These are phyloP conservation scores for Entelexis paramagnoliae DNA, from an alignment of 1,139 yeast species.

Conservation along the genomic window DNA sequence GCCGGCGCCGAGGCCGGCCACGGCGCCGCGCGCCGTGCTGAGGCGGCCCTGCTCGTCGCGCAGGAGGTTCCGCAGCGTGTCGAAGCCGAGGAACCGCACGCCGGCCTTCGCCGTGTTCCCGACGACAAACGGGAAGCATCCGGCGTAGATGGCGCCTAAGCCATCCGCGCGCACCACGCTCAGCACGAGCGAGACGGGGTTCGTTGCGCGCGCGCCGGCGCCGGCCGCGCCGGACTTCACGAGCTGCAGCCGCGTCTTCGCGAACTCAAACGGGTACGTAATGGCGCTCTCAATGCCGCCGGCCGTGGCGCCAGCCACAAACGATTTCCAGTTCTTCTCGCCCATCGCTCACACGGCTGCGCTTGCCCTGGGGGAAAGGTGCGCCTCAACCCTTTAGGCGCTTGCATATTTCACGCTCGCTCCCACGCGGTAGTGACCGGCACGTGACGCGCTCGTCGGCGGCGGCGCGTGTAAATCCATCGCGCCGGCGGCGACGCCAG, in stretches of 20 bases:
- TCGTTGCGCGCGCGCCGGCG: slow-evolving; percentile 43
- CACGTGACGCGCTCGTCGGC: not conserved
- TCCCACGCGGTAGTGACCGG: too few species aligned
- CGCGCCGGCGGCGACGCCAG: too few species aligned
- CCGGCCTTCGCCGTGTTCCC: slow-evolving; percentile 96
- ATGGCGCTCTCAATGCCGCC: slow-evolving; percentile 88
- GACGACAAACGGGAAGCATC: slow-evolving; percentile 95
- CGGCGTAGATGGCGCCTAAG: slow-evolving; percentile 69
- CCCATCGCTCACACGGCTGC: too few species aligned
- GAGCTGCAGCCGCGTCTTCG: slow-evolving; percentile 84
- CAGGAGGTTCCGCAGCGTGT: slow-evolving; percentile 63
- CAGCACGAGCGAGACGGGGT: slow-evolving; percentile 71
- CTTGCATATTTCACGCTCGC: too few species aligned
- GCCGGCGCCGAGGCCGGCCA: slow-evolving; percentile 97
- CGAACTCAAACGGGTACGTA: slow-evolving; percentile 94
- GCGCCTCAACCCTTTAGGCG: not conserved
- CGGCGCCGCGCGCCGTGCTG: slow-evolving; percentile 79
- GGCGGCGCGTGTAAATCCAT: not conserved
- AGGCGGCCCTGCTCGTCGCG: slow-evolving; percentile 79
- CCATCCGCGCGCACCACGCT: slow-evolving; percentile 72
- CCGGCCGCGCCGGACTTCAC: slow-evolving; percentile 42
- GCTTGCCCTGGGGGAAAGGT: too few species aligned
- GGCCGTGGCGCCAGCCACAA: slow-evolving; percentile 88
- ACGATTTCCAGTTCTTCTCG: slow-evolving; percentile 43
- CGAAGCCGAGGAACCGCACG: slow-evolving; percentile 86